These are phyloP conservation scores for Euphrasia arctica DNA, from an alignment of 305 asterid species.

Conservation along the genomic window DNA sequence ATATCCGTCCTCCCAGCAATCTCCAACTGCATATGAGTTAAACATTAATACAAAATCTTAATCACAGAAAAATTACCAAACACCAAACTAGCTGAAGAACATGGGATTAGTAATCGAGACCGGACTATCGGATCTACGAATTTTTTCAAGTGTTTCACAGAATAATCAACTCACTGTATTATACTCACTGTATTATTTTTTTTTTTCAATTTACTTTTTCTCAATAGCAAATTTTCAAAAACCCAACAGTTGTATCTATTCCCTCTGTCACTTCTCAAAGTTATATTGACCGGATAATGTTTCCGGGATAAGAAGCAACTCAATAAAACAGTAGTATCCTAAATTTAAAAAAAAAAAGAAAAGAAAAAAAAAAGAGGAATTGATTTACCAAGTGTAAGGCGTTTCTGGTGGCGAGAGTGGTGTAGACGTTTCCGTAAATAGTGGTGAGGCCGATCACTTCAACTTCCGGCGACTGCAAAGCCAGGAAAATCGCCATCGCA, in stretches of 20 bases:
- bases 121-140: constrained; percentile 9
- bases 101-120: not conserved
- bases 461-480: constrained; percentile 89
- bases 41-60: constrained; percentile 11
- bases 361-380: not conserved
- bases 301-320: no score
- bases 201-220: not conserved
- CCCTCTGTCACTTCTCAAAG: no score
- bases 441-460: constrained; percentile 93
- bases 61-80: constrained; percentile 7
- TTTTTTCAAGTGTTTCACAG: constrained; percentile 7
- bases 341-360: not conserved
- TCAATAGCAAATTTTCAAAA: constrained; percentile 5
- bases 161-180: not conserved
- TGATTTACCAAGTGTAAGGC: constrained; percentile 84
- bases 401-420: constrained; percentile 94
- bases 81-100: constrained; percentile 16
- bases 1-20: constrained; percentile 91
- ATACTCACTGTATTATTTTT: no score
- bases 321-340: no score
- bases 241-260: not conserved
- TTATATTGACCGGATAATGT: no score
- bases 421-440: constrained; percentile 88
- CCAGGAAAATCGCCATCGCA: constrained; percentile 97
- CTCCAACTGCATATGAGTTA: constrained; percentile 61